Conservation (phyloP, 2,329 filamentous ascomycete species). For the Penicillium vulpinum region DNA sequence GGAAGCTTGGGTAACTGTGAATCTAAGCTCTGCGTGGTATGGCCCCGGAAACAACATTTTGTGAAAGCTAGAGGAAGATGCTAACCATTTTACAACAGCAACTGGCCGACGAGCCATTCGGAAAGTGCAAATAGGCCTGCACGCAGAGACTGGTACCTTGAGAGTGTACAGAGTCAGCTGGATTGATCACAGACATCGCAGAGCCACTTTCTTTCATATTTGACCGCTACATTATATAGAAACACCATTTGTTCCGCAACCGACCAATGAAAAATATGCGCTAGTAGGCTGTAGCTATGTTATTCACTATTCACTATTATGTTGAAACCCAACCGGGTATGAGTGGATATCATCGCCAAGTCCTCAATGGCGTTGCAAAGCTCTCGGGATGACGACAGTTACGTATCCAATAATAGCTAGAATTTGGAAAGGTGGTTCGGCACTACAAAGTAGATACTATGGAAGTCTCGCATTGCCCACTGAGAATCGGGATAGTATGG, state of each 20-base stretch:
- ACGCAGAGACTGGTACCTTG: not conserved
- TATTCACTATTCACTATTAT: not conserved
- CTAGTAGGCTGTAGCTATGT: not conserved
- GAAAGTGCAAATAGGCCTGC: conserved; percentile 9
- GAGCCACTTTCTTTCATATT: not conserved
- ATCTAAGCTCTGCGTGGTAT: conserved; percentile 8
- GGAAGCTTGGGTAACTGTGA: conserved; percentile 9
- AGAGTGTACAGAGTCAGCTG: not conserved
- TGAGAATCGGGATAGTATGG: too few relatives aligned
- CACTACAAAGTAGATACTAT: too few relatives aligned
- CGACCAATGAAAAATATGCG: not conserved
- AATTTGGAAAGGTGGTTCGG: too few relatives aligned
- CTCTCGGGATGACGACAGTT: not conserved
- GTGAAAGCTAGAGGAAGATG: not conserved
- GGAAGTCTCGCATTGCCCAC: too few relatives aligned
- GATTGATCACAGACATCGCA: not conserved
- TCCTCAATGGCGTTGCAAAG: too few relatives aligned
- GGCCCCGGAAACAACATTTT: not conserved
- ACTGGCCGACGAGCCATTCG: not conserved
- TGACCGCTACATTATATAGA: not conserved
- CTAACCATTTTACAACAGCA: conserved; percentile 1
- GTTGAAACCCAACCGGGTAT: too few relatives aligned
- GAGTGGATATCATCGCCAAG: too few relatives aligned
- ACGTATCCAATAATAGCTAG: not conserved
- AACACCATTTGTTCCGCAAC: not conserved